Base-by-base conservation (phyloP, 805 yeast genomes). In the Metschnikowia peoriensis region DNA sequence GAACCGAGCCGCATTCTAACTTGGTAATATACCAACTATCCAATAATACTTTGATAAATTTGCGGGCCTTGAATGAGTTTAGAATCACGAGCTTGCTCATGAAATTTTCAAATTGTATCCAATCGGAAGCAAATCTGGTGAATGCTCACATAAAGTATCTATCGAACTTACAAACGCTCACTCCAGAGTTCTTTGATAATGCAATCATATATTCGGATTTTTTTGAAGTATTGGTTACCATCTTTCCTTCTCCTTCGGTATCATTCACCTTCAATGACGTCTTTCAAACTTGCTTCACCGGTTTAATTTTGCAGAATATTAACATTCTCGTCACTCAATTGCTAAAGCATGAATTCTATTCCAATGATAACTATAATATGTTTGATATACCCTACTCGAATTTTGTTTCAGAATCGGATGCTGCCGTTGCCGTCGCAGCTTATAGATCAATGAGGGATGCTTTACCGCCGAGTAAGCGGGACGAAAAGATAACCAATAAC, bases 11-110 rank as follows among this genome's bases (percentile, higher is more conserved):
- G 1, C 59, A 65, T 16, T 76, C 76, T 1, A 77, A 78, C 0
- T 56, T 83, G 11, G 62, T 87, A 0, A 68, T 83, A 2, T 73
- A 76, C 40, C 90, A 85, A 51, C 58, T 89, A 3, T 79, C 89
- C 0, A 79, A 83, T 59, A 90, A 86, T 55, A 67, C 78, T 1
- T 59, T 88, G 42, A 75, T 87, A 1, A 77, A 85, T 14, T 66
- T 90, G 51, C 69, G 94, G 51, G 77, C 80, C 2, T 59, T 69
- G 43, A 67, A 67, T 49, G 79, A 76, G 47, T 73, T 73, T 46
- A 60, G 78, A 50, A 65, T 67, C 40, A 66, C 74, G 2, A 72
- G 64, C 44, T 53, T 69, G 32, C 64, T 65, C 34, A 66, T 69
- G 73, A 68, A 68, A 47, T 61, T 65, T n/a, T 63, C 64, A 16